Percentiles rank a stretch among this genome's conserved stretches.
Conservation (phyloP, 1,284 basidiomycete genomes). For the Agroathelia rolfsii region DNA sequence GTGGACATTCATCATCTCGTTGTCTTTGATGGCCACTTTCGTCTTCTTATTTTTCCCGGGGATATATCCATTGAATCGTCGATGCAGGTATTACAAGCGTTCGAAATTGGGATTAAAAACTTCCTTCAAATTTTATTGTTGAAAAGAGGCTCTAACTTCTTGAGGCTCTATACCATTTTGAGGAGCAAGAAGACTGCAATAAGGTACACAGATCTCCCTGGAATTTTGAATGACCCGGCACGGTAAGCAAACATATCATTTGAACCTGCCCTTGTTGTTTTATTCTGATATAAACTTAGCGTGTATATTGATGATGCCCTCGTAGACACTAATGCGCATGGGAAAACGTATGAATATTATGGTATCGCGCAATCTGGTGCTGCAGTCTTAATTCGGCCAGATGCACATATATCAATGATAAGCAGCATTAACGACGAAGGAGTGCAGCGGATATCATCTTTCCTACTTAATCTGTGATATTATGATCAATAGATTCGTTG, state of each 20-base stretch:
- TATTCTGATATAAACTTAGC: background rate
- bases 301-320: conserved; percentile 1
- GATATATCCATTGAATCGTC: conserved; percentile 7
- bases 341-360: background rate
- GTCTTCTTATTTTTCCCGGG: conserved; percentile 17
- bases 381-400: conserved; percentile 1
- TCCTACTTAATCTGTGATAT: too few relatives aligned
- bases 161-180: too few relatives aligned
- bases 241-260: background rate
- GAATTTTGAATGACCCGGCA: background rate
- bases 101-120: background rate
- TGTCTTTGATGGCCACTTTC: conserved; percentile 17
- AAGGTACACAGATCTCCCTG: background rate
- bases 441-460: too few relatives aligned
- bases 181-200: too few relatives aligned
- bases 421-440: too few relatives aligned
- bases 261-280: background rate
- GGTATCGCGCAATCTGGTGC: background rate
- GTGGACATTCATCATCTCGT: conserved; percentile 18
- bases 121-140: background rate
- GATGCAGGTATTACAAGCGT: background rate
- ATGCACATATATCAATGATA: conserved; percentile 5
- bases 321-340: background rate
- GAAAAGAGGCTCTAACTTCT: too few relatives aligned
- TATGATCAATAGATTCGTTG: too few relatives aligned